These are phyloP conservation scores for Trifolium subterraneum DNA, from an alignment of 306 rosid species.

Conservation along the genomic window DNA sequence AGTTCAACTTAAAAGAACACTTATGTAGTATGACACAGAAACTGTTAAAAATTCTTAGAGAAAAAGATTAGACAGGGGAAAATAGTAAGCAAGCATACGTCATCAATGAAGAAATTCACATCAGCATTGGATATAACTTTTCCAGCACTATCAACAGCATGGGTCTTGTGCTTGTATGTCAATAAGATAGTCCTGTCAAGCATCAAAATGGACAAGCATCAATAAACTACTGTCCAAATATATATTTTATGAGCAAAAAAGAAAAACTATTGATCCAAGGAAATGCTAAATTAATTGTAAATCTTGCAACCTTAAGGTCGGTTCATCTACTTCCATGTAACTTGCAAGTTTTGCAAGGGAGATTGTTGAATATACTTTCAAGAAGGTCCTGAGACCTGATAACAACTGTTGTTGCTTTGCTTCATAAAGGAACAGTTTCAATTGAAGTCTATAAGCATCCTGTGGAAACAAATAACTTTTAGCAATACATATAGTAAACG, in stretches of 20 bases:
- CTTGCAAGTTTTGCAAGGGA: constrained; percentile 83
- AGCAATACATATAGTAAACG: neutral
- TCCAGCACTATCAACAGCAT: constrained; percentile 79
- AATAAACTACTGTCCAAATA: constrained; percentile 10
- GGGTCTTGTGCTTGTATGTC: constrained; percentile 96
- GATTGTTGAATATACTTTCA: constrained; percentile 88
- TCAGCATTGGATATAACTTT: constrained; percentile 87
- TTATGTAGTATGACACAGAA: neutral
- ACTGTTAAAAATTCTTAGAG: neutral
- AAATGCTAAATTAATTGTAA: constrained; percentile 19
- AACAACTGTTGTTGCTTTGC: constrained; percentile 95
- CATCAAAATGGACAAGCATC: constrained; percentile 36
- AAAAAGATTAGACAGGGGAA: constrained; percentile 10
- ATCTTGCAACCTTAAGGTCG: constrained; percentile 75
- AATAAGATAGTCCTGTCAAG: constrained; percentile 80
- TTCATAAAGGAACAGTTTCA: constrained; percentile 92
- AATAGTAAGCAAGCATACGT: constrained; percentile 56
- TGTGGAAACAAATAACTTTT: constrained; percentile 46
- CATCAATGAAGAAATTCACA: constrained; percentile 83
- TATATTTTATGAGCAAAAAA: constrained; percentile 6
- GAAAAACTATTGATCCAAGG: neutral
- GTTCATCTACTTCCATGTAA: constrained; percentile 96
- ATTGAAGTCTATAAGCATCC: constrained; percentile 98
- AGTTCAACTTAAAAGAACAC: too few species aligned
- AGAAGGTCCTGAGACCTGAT: constrained; percentile 87